phyloP scores from a whole-genome alignment of 2,329 filamentous ascomycete species.

The Claviceps digitariae region DNA sequence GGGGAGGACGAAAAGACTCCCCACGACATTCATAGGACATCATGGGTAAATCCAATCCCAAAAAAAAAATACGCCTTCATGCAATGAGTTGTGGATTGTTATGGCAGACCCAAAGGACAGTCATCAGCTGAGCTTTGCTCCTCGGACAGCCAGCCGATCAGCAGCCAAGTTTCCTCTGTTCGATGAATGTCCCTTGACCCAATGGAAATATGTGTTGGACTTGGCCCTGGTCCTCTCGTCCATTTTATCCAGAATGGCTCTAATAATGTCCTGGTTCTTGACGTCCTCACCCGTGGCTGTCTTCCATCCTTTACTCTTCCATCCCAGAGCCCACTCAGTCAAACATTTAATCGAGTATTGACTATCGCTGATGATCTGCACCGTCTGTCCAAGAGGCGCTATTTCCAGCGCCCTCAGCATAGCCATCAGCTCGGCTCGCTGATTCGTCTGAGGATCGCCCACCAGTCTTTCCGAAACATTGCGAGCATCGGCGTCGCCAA shows the following conservation, averaged over 20 bases:
- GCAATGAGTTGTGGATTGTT: background rate
- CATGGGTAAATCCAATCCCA: background rate
- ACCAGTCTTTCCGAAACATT: slow-evolving; percentile 63
- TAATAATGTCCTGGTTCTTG: slow-evolving; percentile 76
- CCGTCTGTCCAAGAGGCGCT: slow-evolving; percentile 50
- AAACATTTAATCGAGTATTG: slow-evolving; percentile 84
- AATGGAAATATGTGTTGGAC: slow-evolving; percentile 58
- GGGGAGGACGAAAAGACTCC: background rate
- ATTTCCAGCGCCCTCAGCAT: slow-evolving; percentile 72
- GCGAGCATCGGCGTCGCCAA: slow-evolving; percentile 41
- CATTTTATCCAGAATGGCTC: slow-evolving; percentile 57
- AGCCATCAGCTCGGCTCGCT: slow-evolving; percentile 87
- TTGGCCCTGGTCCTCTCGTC: slow-evolving; percentile 50
- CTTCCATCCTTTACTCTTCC: slow-evolving; percentile 65
- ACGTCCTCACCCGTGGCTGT: slow-evolving; percentile 59
- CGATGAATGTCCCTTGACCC: slow-evolving; percentile 77
- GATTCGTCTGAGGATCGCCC: slow-evolving; percentile 74
- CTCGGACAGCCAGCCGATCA: slow-evolving; percentile 57
- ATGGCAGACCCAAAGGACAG: background rate
- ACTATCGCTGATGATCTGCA: slow-evolving; percentile 79
- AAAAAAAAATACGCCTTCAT: background rate
- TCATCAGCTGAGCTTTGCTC: slow-evolving; percentile 17
- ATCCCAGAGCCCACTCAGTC: slow-evolving; percentile 67
- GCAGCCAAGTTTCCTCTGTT: slow-evolving; percentile 67
- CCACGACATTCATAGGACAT: background rate